Evolutionary conservation across 2,329 filamentous ascomycete genomes (phyloP), one percentile per base, ranked within the genome.

Genomic region (Colletotrichum truncatum): DNA sequence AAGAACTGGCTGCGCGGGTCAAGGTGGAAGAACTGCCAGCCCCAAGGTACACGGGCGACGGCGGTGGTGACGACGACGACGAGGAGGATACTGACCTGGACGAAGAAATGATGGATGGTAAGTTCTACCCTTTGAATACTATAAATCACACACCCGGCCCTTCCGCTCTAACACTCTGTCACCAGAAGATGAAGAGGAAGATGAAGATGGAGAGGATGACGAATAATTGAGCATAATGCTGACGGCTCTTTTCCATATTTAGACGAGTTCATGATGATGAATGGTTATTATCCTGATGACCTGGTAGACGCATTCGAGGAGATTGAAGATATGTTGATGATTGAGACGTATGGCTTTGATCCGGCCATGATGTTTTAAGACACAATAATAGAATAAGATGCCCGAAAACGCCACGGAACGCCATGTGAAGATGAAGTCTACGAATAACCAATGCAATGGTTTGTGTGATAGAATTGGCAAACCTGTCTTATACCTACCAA

Each of bases 1-100:
- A 70, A 8, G 74, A 77, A 11, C 66, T 76, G 43, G 70, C 57
- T 9, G 39, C 39, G 14, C 28, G 65, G 23, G 51, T 69, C 34
- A 56, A 55, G 16, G 43, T 70, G 4, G 39, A 70, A 4, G 64
- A 55, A 45, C 70, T 61, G 11, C 39, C 39, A 10, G 9, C 12
- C 2, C n/a, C n/a, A n/a, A n/a, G n/a, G n/a, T 25, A 48, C 14
- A n/a, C 38, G 1, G 64, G 58, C 25, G 5, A 36, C 10, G 43
- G 53, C 14, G 59, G 60, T 16, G 51, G 49, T 16, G 58, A 52
- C 26, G 51, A 48, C 16, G 41, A 61, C 16, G 51, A 48, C 21
- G 55, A 41, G n/a, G 18, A 56, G 39, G n/a, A 69, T 18, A 18
- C 45, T 14, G 52, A 66, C 21, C 11, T 30, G 10, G 14, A 12